Conservation (phyloP, 2,329 filamentous ascomycete species). For the Fusarium zealandicum region DNA sequence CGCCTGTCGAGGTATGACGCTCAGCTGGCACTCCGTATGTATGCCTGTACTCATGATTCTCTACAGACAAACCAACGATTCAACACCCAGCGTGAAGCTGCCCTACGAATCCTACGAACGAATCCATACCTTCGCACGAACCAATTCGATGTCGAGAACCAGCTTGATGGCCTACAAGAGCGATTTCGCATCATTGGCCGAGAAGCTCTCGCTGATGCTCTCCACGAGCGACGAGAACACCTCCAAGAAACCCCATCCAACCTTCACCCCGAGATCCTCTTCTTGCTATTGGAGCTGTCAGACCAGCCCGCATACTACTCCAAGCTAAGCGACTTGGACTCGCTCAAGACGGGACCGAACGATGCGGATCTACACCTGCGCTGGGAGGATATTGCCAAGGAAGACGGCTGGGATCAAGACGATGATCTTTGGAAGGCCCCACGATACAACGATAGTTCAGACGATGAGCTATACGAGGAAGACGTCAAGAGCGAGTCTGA, state of each 20-base stretch:
- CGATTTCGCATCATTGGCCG: conserved; percentile 83
- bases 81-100: conserved; percentile 55
- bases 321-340: conserved; percentile 67
- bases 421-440: conserved; percentile 74
- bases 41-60: conserved; percentile 14
- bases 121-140: conserved; percentile 72
- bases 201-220: conserved; percentile 78
- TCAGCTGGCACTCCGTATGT: neutral
- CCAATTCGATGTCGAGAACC: conserved; percentile 73
- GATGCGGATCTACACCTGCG: conserved; percentile 60
- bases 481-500: conserved; percentile 49
- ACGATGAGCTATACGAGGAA: conserved; percentile 51
- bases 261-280: conserved; percentile 81
- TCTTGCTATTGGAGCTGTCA: conserved; percentile 80
- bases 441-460: conserved; percentile 72
- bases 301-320: conserved; percentile 79
- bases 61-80: conserved; percentile 47
- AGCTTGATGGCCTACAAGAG: conserved; percentile 78
- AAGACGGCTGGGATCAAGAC: conserved; percentile 76
- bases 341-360: conserved; percentile 53
- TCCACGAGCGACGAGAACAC: conserved; percentile 65
- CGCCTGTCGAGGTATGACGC: conserved; percentile 57
- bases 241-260: conserved; percentile 62
- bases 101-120: conserved; percentile 59
- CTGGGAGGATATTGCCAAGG: conserved; percentile 80